Evolutionary conservation across 23 red algal genomes (phyloP).

Genomic region (Gracilaria gracilis): DNA sequence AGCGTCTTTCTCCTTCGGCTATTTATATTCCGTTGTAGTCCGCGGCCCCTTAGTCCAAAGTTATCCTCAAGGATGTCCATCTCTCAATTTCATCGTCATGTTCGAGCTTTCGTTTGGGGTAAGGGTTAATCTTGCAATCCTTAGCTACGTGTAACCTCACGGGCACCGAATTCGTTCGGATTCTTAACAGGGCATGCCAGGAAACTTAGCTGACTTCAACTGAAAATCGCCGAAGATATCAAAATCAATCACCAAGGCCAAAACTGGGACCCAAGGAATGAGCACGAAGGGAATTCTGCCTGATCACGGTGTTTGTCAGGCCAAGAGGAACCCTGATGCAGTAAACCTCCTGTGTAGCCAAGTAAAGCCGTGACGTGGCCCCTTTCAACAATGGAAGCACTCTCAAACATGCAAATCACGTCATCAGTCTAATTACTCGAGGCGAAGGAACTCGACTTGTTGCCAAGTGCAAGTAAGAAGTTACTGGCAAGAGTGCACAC

Average conservation of each 20-base stretch:
- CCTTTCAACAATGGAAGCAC: background rate
- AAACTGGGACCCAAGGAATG: background rate
- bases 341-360: background rate
- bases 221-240: too few relatives aligned
- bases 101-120: too few relatives aligned
- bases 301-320: background rate
- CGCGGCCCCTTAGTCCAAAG: too few relatives aligned
- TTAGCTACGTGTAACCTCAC: too few relatives aligned
- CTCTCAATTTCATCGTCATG: too few relatives aligned
- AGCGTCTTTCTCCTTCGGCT: too few relatives aligned
- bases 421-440: background rate
- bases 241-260: background rate
- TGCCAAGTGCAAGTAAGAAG: background rate
- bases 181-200: too few relatives aligned
- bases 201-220: too few relatives aligned
- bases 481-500: background rate
- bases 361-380: background rate
- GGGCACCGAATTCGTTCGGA: too few relatives aligned
- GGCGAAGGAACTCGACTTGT: background rate
- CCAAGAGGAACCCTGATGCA: background rate
- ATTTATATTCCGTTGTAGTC: too few relatives aligned
- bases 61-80: too few relatives aligned
- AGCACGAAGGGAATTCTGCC: background rate
- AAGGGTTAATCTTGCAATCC: too few relatives aligned
- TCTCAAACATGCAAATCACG: background rate